Evolutionary conservation across 441 rosid species (phyloP), one percentile per base, ranked within the genome.

Genomic region (Breynia disticha): DNA sequence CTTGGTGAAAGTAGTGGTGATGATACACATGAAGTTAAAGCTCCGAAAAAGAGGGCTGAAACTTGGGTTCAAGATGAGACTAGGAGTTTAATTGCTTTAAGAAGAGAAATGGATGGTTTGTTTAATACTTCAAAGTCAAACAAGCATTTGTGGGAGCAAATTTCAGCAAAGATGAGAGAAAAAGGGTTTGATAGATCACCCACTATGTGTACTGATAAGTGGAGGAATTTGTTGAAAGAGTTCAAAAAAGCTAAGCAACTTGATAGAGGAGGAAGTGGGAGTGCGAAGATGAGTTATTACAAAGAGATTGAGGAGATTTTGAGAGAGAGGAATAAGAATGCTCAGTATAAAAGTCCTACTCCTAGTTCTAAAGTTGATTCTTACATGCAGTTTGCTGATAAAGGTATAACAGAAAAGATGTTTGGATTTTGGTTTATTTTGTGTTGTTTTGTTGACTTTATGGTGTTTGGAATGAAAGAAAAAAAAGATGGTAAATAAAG

Each of bases 11-110:
- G 87, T 68, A 90, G 97, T 61, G 69, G 73, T 9, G 84, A 87
- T 52, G 96, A 83, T 28, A 82, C 73, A 54, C 91, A 77, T 46
- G 97, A 86, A 62, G 68, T 83, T 18, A 89, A 79, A 72, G 83
- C 88, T 1, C 98, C 98, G 0, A 93, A 93, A 72, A 93, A 89
- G 70, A 75, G 98, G 48, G 96, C 98, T 1, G 96, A 93, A 81
- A 89, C 96, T 14, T 93, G 97, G 98, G 87, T 89, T 2, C 97
- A 86, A 60, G 97, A 89, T 56, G 98, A 93, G 59, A 93, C 96
- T 7, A 84, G 97, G 46, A 73, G 69, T 76, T 63, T 93, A 54
- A 86, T 93, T 53, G 73, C 63, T 35, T 57, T 89, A 6, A 75
- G 98, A 37, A 70, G 95, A 37, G 90, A 88, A 61, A 82, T 86